These are phyloP conservation scores for Anacardium occidentale DNA, from an alignment of 345 rosid species.

Conservation along the genomic window DNA sequence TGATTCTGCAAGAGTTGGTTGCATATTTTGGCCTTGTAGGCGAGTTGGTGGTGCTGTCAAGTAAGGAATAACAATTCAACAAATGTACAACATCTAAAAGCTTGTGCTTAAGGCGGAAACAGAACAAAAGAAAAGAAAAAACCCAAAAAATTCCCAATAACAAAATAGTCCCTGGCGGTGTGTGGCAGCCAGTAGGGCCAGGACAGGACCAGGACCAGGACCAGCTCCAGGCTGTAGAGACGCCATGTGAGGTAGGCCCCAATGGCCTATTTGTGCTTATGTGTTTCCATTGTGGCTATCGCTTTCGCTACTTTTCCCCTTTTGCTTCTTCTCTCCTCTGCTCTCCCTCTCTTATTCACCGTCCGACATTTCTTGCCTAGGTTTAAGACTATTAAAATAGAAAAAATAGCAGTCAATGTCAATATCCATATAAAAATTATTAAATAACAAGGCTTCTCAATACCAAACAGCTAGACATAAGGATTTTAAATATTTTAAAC, in stretches of 20 bases:
- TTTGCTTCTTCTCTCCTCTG: background rate
- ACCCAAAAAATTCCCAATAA: background rate
- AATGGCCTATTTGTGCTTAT: background rate
- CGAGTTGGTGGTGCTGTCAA: background rate
- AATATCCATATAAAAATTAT: no score
- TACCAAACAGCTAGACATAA: no score
- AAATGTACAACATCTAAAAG: background rate
- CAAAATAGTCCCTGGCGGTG: background rate
- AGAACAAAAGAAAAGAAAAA: background rate
- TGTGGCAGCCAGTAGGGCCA: conserved; percentile 6
- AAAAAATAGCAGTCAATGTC: no score
- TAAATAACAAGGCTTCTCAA: no score
- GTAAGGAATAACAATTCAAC: conserved; percentile 1
- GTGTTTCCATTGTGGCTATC: background rate
- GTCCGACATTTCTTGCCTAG: background rate
- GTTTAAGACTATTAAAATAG: background rate
- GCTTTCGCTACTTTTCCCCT: conserved; percentile 23
- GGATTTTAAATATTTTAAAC: no score
- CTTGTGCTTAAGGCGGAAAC: background rate
- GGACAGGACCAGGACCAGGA: no score
- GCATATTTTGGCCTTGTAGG: background rate
- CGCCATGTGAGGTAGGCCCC: conserved; percentile 34
- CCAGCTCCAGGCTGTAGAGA: background rate
- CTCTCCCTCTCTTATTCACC: background rate
- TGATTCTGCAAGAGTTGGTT: background rate